Base-by-base conservation (phyloP, 768 basidiomycete genomes). In the Leccinellum luteum region DNA sequence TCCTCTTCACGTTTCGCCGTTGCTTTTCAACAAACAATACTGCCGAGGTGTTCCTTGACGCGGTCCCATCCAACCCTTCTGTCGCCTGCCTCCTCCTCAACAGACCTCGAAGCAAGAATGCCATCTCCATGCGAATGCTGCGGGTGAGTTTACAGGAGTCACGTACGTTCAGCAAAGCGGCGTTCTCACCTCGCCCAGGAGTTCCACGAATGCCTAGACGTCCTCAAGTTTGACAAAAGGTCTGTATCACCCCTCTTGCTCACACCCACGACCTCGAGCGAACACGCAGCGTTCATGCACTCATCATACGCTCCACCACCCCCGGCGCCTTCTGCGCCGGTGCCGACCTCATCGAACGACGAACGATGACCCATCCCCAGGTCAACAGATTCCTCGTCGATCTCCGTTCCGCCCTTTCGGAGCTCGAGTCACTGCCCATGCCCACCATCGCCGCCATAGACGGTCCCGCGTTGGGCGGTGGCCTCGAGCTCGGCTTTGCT, bases 381-480 rank as follows among this genome's bases (percentile, higher is more conserved):
- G 87, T 96, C 35, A 75, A 82, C 65, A 83, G 79, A 64, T 97
- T 96, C 74, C 86, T 97, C 48, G 73, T 78, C 50, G 85, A 89
- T 63, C 78, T 97, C 23, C 83, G 94, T 28, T 76, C 78, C 38
- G 81, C 90, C 9, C 73, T 98, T 41, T 79, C 81, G 28, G 83
- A 82, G 65, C 81, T 98, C n/a, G 93, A 94, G 73, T 77, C 79
- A 41, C 76, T 96, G 32, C 88, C 89, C 6, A 83, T 95, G 76
- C 94, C 94, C 4, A 95, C 92, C 15, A 90, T 97, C 55, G 90
- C 90, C 34, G 92, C 94, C 5, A 90, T 98, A 43, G 94, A 97
- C 68, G 94, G 94, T 0, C 92, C 91, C 19, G 94, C 94, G 9
- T 79, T 98, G 0, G 94, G 94, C 10, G 94, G 94, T n/a, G 94